phyloP scores from a whole-genome alignment of 1,284 basidiomycete genomes.

The Exsudoporus floridanus region DNA sequence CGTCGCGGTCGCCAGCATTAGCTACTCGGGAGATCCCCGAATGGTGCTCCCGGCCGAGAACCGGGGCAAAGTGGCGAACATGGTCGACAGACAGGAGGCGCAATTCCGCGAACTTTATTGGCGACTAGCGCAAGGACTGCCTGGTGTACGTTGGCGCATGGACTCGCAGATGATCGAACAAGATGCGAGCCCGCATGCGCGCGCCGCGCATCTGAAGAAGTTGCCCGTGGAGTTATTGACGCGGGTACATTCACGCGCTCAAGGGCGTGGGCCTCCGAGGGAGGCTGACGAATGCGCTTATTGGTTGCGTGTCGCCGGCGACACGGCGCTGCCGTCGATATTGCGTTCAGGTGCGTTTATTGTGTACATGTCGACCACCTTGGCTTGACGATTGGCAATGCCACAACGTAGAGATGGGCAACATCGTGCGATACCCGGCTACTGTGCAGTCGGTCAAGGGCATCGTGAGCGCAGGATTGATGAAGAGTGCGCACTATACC shows the following conservation, averaged over 20 bases:
- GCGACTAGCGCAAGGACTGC: conserved; percentile 71
- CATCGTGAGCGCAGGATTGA: conserved; percentile 76
- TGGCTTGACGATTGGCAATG: not conserved
- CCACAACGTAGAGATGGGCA: conserved; percentile 57
- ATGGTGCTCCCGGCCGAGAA: conserved; percentile 96
- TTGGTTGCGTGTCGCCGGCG: conserved; percentile 71
- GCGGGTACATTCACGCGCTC: conserved; percentile 43
- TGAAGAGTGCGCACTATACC: conserved; percentile 78
- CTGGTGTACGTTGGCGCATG: conserved; percentile 69
- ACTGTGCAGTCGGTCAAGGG: conserved; percentile 86
- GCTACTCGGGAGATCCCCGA: conserved; percentile 88
- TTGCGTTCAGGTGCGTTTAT: conserved; percentile 56
- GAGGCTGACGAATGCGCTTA: conserved; percentile 69
- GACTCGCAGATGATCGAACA: conserved; percentile 60
- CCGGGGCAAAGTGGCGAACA: conserved; percentile 90
- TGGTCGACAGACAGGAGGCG: conserved; percentile 77
- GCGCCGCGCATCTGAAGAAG: conserved; percentile 73
- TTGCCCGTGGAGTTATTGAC: conserved; percentile 68
- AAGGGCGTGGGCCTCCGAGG: conserved; percentile 31
- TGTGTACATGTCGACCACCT: not conserved
- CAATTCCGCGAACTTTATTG: conserved; percentile 90
- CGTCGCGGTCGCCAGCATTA: conserved; percentile 82
- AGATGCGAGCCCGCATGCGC: conserved; percentile 63
- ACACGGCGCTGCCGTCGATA: conserved; percentile 55
- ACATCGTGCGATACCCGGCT: conserved; percentile 82